Conservation (phyloP, 306 rosid species). For the Urtica urens region DNA sequence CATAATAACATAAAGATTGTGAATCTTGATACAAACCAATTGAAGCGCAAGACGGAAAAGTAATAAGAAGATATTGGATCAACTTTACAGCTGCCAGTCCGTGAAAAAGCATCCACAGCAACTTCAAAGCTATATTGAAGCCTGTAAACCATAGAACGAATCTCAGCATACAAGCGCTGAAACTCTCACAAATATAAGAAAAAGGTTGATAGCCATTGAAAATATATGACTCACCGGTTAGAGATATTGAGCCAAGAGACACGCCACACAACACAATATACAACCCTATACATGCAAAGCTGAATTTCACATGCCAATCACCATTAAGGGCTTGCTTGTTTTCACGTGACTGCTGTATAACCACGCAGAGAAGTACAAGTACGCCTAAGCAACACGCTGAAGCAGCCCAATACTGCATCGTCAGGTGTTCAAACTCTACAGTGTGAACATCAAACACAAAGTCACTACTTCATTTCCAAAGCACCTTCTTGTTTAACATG, state of each 20-base stretch:
- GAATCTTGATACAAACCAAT: conserved; percentile 47
- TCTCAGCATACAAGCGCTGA: not conserved
- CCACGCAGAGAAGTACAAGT: conserved; percentile 39
- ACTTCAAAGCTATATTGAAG: conserved; percentile 33
- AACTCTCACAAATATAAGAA: conserved; percentile 3
- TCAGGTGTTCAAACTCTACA: conserved; percentile 64
- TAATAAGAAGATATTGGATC: conserved; percentile 53
- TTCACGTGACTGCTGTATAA: conserved; percentile 15
- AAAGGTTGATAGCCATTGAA: not conserved
- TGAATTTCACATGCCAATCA: conserved; percentile 36
- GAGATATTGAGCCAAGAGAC: conserved; percentile 38
- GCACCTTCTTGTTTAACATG: not conserved
- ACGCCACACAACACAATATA: conserved; percentile 30
- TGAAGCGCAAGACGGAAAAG: conserved; percentile 89
- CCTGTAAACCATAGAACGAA: conserved; percentile 26
- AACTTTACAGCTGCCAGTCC: conserved; percentile 72
- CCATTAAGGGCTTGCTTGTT: conserved; percentile 2
- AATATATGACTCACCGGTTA: conserved; percentile 35
- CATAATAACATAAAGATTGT: not conserved
- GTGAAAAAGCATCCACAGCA: conserved; percentile 67
- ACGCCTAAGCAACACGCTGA: conserved; percentile 62
- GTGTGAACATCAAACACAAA: conserved; percentile 14
- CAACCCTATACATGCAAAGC: conserved; percentile 31
- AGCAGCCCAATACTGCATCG: conserved; percentile 79
- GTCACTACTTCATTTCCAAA: not conserved